Percentiles rank a stretch among this genome's conserved stretches.
Evolutionary conservation across 192 early-diverging fungal genomes (phyloP).

Genomic region (Gamsiella multidivaricata): DNA sequence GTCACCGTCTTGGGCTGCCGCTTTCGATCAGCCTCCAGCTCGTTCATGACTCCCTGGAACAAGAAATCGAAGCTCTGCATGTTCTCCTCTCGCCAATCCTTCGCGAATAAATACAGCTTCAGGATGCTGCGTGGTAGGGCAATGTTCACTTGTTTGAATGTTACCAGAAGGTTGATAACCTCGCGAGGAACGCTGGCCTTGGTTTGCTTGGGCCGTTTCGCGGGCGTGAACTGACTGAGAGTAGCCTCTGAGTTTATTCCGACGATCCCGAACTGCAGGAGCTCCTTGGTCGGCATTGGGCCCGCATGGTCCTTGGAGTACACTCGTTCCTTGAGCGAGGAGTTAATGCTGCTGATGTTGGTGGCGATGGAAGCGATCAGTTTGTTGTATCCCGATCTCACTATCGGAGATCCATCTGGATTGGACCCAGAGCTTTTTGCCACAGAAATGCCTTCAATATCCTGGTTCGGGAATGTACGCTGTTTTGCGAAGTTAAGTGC

Average conservation of each 20-base stretch:
- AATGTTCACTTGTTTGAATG: slow-evolving; percentile 57
- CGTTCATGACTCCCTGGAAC: slow-evolving; percentile 74
- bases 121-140: slow-evolving; percentile 72
- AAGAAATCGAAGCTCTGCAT: slow-evolving; percentile 72
- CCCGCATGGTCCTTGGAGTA: slow-evolving; percentile 46
- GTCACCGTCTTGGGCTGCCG: slow-evolving; percentile 14
- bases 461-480: slow-evolving; percentile 23
- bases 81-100: slow-evolving; percentile 79
- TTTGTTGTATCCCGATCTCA: slow-evolving; percentile 34
- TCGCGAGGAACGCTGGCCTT: slow-evolving; percentile 47
- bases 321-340: slow-evolving; percentile 37
- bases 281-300: slow-evolving; percentile 28
- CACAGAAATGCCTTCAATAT: slow-evolving; percentile 49
- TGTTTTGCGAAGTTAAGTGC: slow-evolving; percentile 58
- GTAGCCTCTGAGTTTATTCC: slow-evolving; percentile 57
- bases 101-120: slow-evolving; percentile 79
- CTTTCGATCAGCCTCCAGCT: slow-evolving; percentile 70
- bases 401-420: slow-evolving; percentile 36
- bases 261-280: slow-evolving; percentile 58
- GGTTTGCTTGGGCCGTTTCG: slow-evolving; percentile 43
- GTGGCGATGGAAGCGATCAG: slow-evolving; percentile 52
- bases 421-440: slow-evolving; percentile 49
- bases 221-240: slow-evolving; percentile 49
- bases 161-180: slow-evolving; percentile 62
- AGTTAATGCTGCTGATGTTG: slow-evolving; percentile 57